Percentiles rank a stretch among this genome's conserved stretches.
phyloP scores from a whole-genome alignment of 768 basidiomycete genomes.

The Tricholoma sp. region DNA sequence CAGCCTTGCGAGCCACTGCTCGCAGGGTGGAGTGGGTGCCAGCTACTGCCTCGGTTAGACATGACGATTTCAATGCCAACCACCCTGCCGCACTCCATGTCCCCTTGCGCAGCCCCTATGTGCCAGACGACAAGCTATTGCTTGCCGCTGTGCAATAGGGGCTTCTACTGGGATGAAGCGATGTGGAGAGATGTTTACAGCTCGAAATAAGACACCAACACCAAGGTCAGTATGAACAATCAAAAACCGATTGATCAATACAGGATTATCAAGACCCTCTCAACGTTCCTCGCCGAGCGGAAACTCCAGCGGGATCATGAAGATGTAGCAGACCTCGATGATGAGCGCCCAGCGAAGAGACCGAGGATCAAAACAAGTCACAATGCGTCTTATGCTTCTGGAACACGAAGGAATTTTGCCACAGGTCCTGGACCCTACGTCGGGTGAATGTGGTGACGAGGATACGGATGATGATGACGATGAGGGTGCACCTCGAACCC shows the following conservation, averaged over 20 bases:
- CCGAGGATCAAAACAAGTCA: neutral
- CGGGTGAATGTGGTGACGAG: slow-evolving; percentile 8
- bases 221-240: too few species aligned
- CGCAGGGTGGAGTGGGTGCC: too few species aligned
- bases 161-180: too few species aligned
- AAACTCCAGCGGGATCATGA: neutral
- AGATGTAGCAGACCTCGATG: neutral
- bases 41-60: too few species aligned
- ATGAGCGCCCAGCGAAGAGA: neutral
- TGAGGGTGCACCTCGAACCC: neutral
- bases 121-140: too few species aligned
- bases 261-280: neutral
- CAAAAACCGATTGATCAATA: neutral
- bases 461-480: neutral
- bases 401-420: slow-evolving; percentile 18
- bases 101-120: too few species aligned
- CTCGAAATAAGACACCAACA: too few species aligned
- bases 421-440: slow-evolving; percentile 14
- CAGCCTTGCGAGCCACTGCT: too few species aligned
- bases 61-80: too few species aligned
- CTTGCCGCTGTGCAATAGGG: too few species aligned
- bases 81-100: too few species aligned
- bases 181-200: too few species aligned
- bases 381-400: neutral
- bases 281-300: neutral